Conservation (phyloP, 139 green algal species). For the Chlorokybus atmophyticus region DNA sequence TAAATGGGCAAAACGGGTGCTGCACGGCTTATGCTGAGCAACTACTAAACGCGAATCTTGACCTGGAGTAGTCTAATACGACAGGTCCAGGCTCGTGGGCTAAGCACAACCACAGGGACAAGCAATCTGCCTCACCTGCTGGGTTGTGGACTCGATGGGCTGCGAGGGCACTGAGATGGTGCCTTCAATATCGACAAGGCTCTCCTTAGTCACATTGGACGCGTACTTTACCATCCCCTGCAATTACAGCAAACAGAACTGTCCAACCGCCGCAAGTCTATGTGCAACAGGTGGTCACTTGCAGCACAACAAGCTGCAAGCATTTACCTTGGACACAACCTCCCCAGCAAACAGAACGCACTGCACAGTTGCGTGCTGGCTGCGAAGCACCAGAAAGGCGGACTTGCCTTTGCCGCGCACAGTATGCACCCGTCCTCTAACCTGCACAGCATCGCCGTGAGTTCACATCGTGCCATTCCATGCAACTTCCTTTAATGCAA, state of each 20-base stretch:
- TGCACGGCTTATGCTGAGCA: too few relatives aligned
- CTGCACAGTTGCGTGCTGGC: conserved; percentile 72
- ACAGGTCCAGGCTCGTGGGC: too few relatives aligned
- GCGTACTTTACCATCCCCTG: conserved; percentile 97
- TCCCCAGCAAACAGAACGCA: conserved; percentile 20
- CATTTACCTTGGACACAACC: not conserved
- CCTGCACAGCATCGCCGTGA: too few relatives aligned
- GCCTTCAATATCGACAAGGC: conserved; percentile 82
- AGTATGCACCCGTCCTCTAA: conserved; percentile 57
- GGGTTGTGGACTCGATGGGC: conserved; percentile 63
- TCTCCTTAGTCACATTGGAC: conserved; percentile 71
- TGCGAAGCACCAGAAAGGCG: conserved; percentile 83
- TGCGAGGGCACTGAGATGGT: conserved; percentile 37
- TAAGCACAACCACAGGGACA: too few relatives aligned
- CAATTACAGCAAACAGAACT: conserved; percentile 2
- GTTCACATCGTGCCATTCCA: too few relatives aligned
- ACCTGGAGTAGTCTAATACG: too few relatives aligned
- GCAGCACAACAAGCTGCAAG: not conserved
- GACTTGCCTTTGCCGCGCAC: conserved; percentile 90
- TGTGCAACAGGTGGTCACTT: not conserved
- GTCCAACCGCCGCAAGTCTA: not conserved
- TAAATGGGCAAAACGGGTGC: too few relatives aligned
- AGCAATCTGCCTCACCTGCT: conserved; percentile 46
- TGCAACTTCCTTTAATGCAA: too few relatives aligned
- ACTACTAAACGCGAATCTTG: too few relatives aligned